Base-by-base conservation (phyloP, 495 filamentous ascomycete species). In the Articulospora tetracladia region DNA sequence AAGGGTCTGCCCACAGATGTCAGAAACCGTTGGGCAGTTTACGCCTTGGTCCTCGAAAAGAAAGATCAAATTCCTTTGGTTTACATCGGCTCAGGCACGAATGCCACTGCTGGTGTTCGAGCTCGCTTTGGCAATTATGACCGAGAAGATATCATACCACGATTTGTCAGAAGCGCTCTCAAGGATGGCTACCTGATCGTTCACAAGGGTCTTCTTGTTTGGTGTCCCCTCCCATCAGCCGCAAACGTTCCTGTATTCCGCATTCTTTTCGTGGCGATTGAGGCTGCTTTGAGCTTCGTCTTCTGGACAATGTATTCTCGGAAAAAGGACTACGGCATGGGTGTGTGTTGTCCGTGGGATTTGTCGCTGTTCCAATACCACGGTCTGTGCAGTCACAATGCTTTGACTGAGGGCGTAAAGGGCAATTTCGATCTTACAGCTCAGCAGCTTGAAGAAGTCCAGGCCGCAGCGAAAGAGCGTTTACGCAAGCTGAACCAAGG, bases 41-140 rank as follows among this genome's bases (percentile, higher is more conserved):
- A 60, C 56, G 25, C 30, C 2, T 28, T 64, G 3, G 41, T 61
- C 13, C 58, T 61, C 22, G 47, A 57, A 27, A 64, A 64, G 25
- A 2, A 1, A 1, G 44, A n/a, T 13, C 32, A 22, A 25, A 6
- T 22, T 1, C 39, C 62, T 0, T 13, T 19, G 36, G 12, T 64
- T 0, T 57, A 64, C 25, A 60, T 64, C 32, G 62, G 58, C 1
- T 60, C 52, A 30, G 39, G 27, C 11, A 57, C 57, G 10, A 8
- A 17, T 22, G 19, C 8, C 1, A 39, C 1, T 2, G 3, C 12
- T n/a, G 62, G 62, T 47, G 30, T 61, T 3, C 1, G 10, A 2
- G 17, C 13, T 36, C 57, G 62, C 8, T 22, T 56, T 23, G 1
- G 0, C 0, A 3, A 51, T 52, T 57, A 64, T 27, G 24, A 57